phyloP scores from a whole-genome alignment of 106 monocot genomes.

The Apostasia ramifera region DNA sequence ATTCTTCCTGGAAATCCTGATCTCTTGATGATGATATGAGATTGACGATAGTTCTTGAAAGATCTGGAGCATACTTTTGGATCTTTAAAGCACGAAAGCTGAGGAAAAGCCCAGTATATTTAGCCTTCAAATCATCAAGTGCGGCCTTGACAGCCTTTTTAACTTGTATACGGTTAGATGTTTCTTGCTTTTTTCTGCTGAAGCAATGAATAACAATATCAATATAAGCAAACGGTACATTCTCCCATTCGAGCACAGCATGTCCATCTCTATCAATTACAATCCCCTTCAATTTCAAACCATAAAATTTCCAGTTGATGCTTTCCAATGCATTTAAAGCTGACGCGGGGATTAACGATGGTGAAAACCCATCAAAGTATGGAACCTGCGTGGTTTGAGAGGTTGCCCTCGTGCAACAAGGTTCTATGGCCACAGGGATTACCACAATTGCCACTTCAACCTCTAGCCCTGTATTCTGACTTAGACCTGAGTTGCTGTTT shows the following conservation, averaged over 20 bases:
- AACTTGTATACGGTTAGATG: slow-evolving; percentile 29
- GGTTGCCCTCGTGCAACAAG: slow-evolving; percentile 18
- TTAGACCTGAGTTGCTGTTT: slow-evolving; percentile 17
- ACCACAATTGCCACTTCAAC: slow-evolving; percentile 38
- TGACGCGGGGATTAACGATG: slow-evolving; percentile 25
- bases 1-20: slow-evolving; percentile 43
- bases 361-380: slow-evolving; percentile 61
- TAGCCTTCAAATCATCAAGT: slow-evolving; percentile 61
- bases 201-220: slow-evolving; percentile 68
- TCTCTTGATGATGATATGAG: slow-evolving; percentile 64
- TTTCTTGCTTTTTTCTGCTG: slow-evolving; percentile 16
- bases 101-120: slow-evolving; percentile 41
- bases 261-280: slow-evolving; percentile 29
- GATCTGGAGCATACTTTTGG: slow-evolving; percentile 43
- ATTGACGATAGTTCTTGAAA: slow-evolving; percentile 54
- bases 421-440: slow-evolving; percentile 7
- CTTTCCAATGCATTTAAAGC: slow-evolving; percentile 31
- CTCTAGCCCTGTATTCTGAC: slow-evolving; percentile 13
- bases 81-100: slow-evolving; percentile 53
- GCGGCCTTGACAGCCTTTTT: slow-evolving; percentile 61
- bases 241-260: slow-evolving; percentile 55
- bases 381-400: slow-evolving; percentile 39
- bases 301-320: slow-evolving; percentile 65
- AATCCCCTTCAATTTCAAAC: slow-evolving; percentile 45
- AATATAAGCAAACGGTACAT: slow-evolving; percentile 30